Evolutionary conservation across 805 yeast genomes (phyloP).

Genomic region (Priceomyces haplophilus): DNA sequence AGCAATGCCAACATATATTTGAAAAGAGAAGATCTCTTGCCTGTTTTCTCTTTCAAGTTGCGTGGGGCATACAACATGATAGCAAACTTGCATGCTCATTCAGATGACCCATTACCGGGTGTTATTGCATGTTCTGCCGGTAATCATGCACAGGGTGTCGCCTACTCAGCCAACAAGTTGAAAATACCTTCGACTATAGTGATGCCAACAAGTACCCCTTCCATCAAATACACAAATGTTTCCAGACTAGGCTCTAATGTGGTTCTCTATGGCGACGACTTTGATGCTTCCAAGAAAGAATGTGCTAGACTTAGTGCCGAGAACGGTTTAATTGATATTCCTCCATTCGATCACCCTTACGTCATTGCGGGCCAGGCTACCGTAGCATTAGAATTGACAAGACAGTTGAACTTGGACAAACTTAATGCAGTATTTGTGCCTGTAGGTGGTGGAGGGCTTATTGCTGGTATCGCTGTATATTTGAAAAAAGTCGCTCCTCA

Average conservation of each 20-base stretch:
- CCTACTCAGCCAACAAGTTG: slow-evolving; percentile 80
- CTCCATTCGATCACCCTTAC: slow-evolving; percentile 98
- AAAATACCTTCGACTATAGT: slow-evolving; percentile 94
- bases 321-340: slow-evolving; percentile 80
- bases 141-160: slow-evolving; percentile 99
- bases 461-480: slow-evolving; percentile 88
- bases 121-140: slow-evolving; percentile 99
- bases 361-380: slow-evolving; percentile 99
- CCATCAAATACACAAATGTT: slow-evolving; percentile 89
- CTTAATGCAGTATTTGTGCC: slow-evolving; percentile 87
- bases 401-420: slow-evolving; percentile 77
- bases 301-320: slow-evolving; percentile 68
- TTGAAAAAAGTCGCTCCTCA: slow-evolving; percentile 97
- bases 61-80: slow-evolving; percentile 98
- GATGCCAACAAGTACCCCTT: slow-evolving; percentile 97
- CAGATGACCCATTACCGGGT: slow-evolving; percentile 65
- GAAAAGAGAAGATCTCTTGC: slow-evolving; percentile 90
- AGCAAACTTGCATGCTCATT: slow-evolving; percentile 67
- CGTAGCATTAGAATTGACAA: slow-evolving; percentile 84
- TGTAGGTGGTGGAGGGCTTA: slow-evolving; percentile 96
- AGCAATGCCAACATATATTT: slow-evolving; percentile 72
- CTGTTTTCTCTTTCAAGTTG: slow-evolving; percentile 92
- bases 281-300: slow-evolving; percentile 91
- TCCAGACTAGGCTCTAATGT: slow-evolving; percentile 91
- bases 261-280: slow-evolving; percentile 88